Percentiles rank a stretch among this genome's conserved stretches.
phyloP scores from a whole-genome alignment of 345 rosid genomes.

The Adansonia digitata region DNA sequence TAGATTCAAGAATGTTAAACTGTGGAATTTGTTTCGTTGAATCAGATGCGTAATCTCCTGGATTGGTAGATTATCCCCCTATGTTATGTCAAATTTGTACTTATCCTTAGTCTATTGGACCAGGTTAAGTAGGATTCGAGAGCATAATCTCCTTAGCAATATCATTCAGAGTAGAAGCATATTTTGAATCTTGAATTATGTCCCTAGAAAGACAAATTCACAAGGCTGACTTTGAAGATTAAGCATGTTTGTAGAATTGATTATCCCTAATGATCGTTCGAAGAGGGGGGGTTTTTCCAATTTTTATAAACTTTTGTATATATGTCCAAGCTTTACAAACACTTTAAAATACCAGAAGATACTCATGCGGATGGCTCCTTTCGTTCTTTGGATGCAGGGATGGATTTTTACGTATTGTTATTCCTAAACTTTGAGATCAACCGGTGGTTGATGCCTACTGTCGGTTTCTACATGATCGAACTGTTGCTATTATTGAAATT shows the following conservation, averaged over 20 bases:
- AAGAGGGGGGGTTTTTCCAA: neutral
- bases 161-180: neutral
- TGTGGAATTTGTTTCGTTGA: neutral
- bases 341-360: neutral
- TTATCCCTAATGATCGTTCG: neutral
- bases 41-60: neutral
- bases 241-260: neutral
- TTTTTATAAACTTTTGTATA: neutral
- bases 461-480: neutral
- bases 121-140: neutral
- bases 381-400: slow-evolving; percentile 37
- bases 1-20: neutral
- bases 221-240: neutral
- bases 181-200: neutral
- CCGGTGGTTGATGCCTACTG: slow-evolving; percentile 9
- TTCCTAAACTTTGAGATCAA: slow-evolving; percentile 52
- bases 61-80: neutral
- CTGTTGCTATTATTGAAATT: neutral
- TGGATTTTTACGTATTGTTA: slow-evolving; percentile 50
- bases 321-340: neutral
- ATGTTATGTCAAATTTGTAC: neutral
- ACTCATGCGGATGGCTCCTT: neutral
- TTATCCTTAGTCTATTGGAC: neutral
- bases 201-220: neutral
- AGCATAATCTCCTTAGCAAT: neutral